A percentile compares a stretch with the other conserved stretches of the same genome.
Conservation (phyloP, 2,329 filamentous ascomycete genomes). For the Sporothrix variecibatus region DNA sequence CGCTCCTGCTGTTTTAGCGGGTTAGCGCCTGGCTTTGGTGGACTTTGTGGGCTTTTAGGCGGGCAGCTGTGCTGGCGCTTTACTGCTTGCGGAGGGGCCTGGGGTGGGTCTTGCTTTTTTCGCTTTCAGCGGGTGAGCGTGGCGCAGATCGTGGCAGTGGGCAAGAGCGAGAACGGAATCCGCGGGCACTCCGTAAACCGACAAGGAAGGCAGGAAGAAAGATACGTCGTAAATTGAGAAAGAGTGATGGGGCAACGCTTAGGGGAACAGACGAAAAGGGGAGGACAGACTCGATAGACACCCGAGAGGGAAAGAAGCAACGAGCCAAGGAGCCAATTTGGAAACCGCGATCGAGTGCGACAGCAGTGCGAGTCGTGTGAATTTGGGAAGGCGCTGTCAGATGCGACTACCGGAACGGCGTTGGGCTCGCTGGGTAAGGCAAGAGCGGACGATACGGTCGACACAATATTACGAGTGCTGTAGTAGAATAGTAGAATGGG, state of each 20-base stretch:
- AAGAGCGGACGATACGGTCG: background rate
- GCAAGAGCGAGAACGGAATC: background rate
- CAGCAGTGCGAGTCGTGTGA: background rate
- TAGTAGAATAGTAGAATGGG: background rate
- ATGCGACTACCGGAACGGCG: background rate
- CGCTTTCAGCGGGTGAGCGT: conserved; percentile 7
- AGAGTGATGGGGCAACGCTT: background rate
- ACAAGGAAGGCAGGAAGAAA: background rate
- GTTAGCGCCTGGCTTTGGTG: background rate
- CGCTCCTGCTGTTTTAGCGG: background rate
- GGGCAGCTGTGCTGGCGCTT: background rate
- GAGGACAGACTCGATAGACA: background rate
- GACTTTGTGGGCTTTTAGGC: no score
- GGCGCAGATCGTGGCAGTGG: conserved; percentile 27
- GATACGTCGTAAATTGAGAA: background rate
- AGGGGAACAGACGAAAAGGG: background rate
- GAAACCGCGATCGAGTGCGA: background rate
- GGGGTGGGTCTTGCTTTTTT: background rate
- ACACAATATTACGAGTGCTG: background rate
- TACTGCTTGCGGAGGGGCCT: conserved; percentile 1
- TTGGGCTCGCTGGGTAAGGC: background rate
- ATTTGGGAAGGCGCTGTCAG: background rate
- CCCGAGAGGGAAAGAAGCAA: background rate
- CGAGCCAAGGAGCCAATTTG: conserved; percentile 13
- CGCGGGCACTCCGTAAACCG: background rate